Evolutionary conservation across 148 eudicot genomes (phyloP).

Genomic region (Cornus kousa): DNA sequence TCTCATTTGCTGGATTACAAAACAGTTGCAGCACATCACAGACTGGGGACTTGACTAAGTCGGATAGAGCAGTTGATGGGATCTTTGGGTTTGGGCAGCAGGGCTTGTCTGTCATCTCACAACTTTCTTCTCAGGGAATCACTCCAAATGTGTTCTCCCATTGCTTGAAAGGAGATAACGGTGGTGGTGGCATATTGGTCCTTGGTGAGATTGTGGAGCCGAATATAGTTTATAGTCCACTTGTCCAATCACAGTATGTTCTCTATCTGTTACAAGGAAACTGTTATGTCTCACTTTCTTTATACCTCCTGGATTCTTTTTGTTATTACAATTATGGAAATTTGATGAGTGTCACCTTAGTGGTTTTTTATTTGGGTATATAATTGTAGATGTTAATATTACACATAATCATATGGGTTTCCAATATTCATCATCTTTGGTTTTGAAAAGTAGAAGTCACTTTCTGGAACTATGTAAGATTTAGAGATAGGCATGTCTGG

Average conservation of each 20-base stretch:
- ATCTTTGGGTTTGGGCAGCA: slow-evolving; percentile 97
- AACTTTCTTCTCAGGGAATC: slow-evolving; percentile 75
- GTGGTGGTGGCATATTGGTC: slow-evolving; percentile 89
- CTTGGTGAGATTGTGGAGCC: slow-evolving; percentile 91
- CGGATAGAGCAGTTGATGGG: slow-evolving; percentile 95
- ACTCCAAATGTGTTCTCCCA: slow-evolving; percentile 86
- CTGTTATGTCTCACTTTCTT: neutral
- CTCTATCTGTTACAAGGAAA: slow-evolving; percentile 10
- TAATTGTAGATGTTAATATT: neutral
- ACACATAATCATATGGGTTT: too few species aligned
- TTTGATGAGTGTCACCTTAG: neutral
- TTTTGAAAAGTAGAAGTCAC: neutral
- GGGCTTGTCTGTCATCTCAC: slow-evolving; percentile 81
- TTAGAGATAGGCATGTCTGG: neutral
- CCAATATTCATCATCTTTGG: neutral
- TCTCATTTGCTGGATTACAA: slow-evolving; percentile 2
- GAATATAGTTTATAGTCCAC: slow-evolving; percentile 85
- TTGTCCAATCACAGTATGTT: slow-evolving; percentile 86
- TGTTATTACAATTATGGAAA: neutral
- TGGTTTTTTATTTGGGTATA: neutral
- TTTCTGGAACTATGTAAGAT: neutral
- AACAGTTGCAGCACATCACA: slow-evolving; percentile 83
- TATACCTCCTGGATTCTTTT: neutral
- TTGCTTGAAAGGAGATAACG: slow-evolving; percentile 70
- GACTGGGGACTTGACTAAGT: slow-evolving; percentile 83